phyloP scores from a whole-genome alignment of 2,329 filamentous ascomycete species.

The Phialophora expanda region DNA sequence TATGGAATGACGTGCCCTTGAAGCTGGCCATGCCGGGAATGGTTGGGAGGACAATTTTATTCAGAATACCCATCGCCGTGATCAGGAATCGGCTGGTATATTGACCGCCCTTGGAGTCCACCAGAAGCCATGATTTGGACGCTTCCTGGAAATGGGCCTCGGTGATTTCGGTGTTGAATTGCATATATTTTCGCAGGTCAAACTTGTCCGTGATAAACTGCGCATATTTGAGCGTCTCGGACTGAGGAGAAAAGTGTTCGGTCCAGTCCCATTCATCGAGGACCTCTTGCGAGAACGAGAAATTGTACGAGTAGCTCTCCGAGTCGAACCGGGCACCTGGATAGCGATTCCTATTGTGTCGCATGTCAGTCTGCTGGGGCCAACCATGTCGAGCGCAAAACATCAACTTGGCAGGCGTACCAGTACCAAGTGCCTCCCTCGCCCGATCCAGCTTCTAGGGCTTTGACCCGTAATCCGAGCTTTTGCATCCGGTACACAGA shows the following conservation, averaged over 20 bases:
- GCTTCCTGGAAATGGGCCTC: slow-evolving; percentile 48
- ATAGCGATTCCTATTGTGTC: slow-evolving; percentile 36
- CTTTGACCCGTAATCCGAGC: too few species aligned
- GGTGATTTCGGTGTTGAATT: slow-evolving; percentile 54
- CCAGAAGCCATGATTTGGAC: slow-evolving; percentile 51
- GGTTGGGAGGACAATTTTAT: slow-evolving; percentile 64
- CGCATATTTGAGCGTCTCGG: slow-evolving; percentile 51
- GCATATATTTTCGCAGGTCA: slow-evolving; percentile 51
- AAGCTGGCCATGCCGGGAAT: slow-evolving; percentile 62
- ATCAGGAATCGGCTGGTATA: slow-evolving; percentile 54
- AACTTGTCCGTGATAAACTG: slow-evolving; percentile 52
- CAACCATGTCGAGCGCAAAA: too few species aligned
- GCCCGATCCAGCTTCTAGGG: too few species aligned
- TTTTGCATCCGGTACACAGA: too few species aligned
- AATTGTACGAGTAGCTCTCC: slow-evolving; percentile 41
- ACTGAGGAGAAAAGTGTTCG: slow-evolving; percentile 35
- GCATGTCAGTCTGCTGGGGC: too few species aligned
- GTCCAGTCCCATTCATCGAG: slow-evolving; percentile 38
- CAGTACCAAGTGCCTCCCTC: too few species aligned
- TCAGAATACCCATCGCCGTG: slow-evolving; percentile 57
- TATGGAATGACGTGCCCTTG: slow-evolving; percentile 60
- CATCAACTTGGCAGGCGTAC: too few species aligned
- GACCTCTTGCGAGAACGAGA: slow-evolving; percentile 40
- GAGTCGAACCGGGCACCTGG: slow-evolving; percentile 46
- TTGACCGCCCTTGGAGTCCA: too few species aligned